Evolutionary conservation across 1,139 yeast genomes (phyloP).

Genomic region (Pichia sp.): DNA sequence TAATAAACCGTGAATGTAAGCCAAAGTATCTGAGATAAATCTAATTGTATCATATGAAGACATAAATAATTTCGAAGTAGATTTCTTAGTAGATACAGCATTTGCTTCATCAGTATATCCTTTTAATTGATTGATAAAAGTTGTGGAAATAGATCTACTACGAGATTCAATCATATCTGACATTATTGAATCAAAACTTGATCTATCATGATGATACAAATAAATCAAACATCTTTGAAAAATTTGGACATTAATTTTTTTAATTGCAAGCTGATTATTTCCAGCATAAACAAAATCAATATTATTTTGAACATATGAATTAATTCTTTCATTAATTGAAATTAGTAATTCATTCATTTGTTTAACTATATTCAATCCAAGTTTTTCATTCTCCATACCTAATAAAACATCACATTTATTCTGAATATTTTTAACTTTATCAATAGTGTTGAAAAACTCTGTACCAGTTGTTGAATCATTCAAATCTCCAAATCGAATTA

Average conservation of each 20-base stretch:
- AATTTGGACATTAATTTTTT: constrained; percentile 4
- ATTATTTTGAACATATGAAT: constrained; percentile 31
- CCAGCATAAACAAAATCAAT: constrained; percentile 23
- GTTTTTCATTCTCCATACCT: constrained; percentile 60
- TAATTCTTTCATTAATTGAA: constrained; percentile 47
- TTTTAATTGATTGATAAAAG: constrained; percentile 49
- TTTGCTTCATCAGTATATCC: constrained; percentile 30
- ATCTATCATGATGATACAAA: constrained; percentile 27
- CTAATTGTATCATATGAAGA: constrained; percentile 78
- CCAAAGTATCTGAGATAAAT: constrained; percentile 81
- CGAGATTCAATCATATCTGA: constrained; percentile 54
- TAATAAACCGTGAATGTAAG: constrained; percentile 82
- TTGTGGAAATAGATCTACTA: constrained; percentile 51
- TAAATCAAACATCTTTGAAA: constrained; percentile 29
- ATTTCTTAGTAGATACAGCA: neutral
- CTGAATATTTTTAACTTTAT: constrained; percentile 58
- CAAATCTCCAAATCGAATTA: constrained; percentile 29
- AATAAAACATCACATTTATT: constrained; percentile 63
- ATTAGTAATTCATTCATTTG: constrained; percentile 50
- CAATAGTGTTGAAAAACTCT: constrained; percentile 57
- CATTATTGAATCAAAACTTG: constrained; percentile 46
- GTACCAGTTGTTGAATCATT: constrained; percentile 41
- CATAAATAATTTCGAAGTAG: constrained; percentile 44
- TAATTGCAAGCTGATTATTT: constrained; percentile 16
- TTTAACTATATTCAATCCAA: constrained; percentile 66